Base-by-base conservation (phyloP, 345 rosid genomes). In the Carallia brachiata region DNA sequence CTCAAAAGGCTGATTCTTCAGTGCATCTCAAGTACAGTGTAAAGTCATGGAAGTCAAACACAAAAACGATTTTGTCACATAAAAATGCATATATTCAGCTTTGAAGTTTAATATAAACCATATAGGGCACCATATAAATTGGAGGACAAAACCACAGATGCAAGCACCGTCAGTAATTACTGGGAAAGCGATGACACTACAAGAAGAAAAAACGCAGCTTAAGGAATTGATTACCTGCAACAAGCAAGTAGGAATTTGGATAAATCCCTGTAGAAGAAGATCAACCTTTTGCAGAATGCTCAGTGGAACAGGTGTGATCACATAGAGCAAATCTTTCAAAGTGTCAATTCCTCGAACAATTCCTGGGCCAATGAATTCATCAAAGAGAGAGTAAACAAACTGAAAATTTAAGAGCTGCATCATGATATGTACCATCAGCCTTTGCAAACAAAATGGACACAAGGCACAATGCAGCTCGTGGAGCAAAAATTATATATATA, bases 331-430 rank as follows among this genome's bases (percentile, higher is more conserved):
- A 54, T 90, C 90, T 74, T 83, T 90, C 63, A 73, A 69, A 0
- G 81, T 73, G 84, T 95, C 99, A 36, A 92, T 86, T 56, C 94
- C 96, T 77, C 99, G 84, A 64, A 95, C 90, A 68, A 95, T 89
- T 65, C 98, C 99, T 95, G 79, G 70, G n/a, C 57, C 63, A 54
- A 73, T 40, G 36, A 37, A 55, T 44, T 61, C 70, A 62, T 6
- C 18, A 67, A 55, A 31, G 44, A 58, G 68, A 63, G 62, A 16
- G 30, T 59, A 47, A 70, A 27, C 54, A 61, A 5, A n/a, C 40
- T 37, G 13, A 23, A 65, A 17, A 36, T 7, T 18, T 39, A 59
- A 56, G 34, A 56, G 31, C 34, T 27, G 31, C 34, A 27, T 19
- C 2, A 5, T 56, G 17, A 8, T 15, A 23, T 30, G 28, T 56